These are phyloP conservation scores for Pseudogymnoascus verrucosus DNA, from an alignment of 2,329 filamentous ascomycete species.

Conservation along the genomic window DNA sequence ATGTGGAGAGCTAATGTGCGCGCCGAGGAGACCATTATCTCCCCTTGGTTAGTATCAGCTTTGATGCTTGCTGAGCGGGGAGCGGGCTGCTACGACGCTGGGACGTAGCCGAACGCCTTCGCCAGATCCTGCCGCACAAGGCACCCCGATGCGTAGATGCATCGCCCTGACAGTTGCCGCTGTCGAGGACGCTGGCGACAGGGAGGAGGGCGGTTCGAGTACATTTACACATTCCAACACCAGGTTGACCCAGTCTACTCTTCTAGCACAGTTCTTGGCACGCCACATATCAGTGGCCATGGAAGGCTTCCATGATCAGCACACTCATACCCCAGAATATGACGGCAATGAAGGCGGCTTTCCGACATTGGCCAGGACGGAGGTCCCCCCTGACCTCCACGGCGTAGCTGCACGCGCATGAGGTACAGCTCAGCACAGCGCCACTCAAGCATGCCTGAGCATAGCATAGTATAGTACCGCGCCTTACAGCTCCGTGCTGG, in stretches of 20 bases:
- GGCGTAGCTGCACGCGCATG: not conserved
- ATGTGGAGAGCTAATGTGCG: not conserved
- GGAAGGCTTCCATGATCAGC: slow-evolving; percentile 1
- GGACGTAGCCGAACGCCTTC: not conserved
- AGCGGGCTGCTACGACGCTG: not conserved
- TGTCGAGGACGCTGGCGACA: not conserved
- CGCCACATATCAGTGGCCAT: not conserved
- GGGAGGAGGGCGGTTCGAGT: not conserved
- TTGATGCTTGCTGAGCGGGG: not conserved
- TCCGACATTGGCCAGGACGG: not conserved
- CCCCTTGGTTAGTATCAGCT: not conserved
- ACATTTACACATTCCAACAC: not conserved
- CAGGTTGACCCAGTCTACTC: not conserved
- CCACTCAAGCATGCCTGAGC: not conserved
- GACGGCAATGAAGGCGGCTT: not conserved
- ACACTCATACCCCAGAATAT: not conserved
- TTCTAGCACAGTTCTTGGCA: not conserved
- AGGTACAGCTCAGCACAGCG: not conserved
- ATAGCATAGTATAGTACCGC: not conserved
- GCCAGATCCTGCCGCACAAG: not conserved
- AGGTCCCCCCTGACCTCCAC: not conserved
- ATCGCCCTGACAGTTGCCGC: not conserved
- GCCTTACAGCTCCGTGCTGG: not conserved
- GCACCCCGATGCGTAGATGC: not conserved
- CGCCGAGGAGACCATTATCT: not conserved